These are phyloP conservation scores for Ilex asprella DNA, from an alignment of 257 asterid genomes.

Conservation along the genomic window DNA sequence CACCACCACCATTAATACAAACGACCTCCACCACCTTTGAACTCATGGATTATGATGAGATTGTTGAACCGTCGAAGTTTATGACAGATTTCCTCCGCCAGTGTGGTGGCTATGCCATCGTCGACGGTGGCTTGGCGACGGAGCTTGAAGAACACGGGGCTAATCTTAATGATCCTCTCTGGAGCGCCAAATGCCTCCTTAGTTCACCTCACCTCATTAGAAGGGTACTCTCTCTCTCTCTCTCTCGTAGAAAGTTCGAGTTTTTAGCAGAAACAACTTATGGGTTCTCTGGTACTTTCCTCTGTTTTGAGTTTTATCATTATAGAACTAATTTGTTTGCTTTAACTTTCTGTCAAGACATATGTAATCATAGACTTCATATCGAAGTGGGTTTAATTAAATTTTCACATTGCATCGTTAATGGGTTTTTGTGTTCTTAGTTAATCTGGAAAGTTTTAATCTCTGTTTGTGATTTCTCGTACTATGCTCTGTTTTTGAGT, in stretches of 20 bases:
- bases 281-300: background rate
- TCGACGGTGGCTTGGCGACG: conserved; percentile 91
- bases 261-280: background rate
- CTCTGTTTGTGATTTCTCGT: too few species aligned
- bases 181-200: conserved; percentile 84
- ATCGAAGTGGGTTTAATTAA: background rate
- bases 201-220: conserved; percentile 64
- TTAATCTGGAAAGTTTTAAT: too few species aligned
- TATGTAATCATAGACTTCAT: background rate
- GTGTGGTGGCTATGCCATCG: conserved; percentile 65
- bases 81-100: conserved; percentile 45
- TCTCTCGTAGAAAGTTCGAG: background rate
- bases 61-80: conserved; percentile 13
- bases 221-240: conserved; percentile 29
- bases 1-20: too few species aligned
- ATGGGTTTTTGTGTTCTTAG: too few species aligned
- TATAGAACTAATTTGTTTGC: too few species aligned
- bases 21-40: background rate
- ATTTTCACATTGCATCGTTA: too few species aligned
- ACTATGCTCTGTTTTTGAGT: too few species aligned
- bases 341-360: background rate
- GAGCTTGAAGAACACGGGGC: conserved; percentile 74
- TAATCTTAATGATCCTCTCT: conserved; percentile 63
- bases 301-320: background rate
- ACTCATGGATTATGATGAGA: conserved; percentile 20